phyloP scores from a whole-genome alignment of 2,329 filamentous ascomycete species.

The Stagonosporopsis tanaceti region DNA sequence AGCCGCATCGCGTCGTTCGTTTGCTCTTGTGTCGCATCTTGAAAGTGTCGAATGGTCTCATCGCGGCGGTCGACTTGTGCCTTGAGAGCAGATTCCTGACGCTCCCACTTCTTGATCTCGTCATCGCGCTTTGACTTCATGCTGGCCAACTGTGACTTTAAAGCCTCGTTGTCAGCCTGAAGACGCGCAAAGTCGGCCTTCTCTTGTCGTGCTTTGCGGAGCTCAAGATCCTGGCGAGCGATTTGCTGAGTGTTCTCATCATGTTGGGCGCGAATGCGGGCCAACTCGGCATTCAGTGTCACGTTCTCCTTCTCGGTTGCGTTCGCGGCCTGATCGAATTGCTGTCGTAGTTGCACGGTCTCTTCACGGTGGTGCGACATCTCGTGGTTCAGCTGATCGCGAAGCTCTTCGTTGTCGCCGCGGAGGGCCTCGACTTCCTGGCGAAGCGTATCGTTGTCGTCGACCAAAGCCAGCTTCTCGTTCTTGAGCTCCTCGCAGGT shows the following conservation, averaged over 20 bases:
- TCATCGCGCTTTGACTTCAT: slow-evolving; percentile 75
- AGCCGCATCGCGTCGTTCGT: slow-evolving; percentile 50
- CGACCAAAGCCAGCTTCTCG: slow-evolving; percentile 52
- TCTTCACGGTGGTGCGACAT: slow-evolving; percentile 46
- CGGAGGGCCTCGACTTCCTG: slow-evolving; percentile 47
- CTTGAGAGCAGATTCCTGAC: slow-evolving; percentile 44
- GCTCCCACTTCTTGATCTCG: slow-evolving; percentile 45
- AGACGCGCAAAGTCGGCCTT: slow-evolving; percentile 62
- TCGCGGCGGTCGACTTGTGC: slow-evolving; percentile 46
- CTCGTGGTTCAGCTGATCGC: slow-evolving; percentile 44
- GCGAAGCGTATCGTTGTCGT: slow-evolving; percentile 49
- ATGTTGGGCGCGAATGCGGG: slow-evolving; percentile 42
- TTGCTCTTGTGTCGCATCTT: slow-evolving; percentile 48
- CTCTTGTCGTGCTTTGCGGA: slow-evolving; percentile 47
- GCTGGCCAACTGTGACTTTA: slow-evolving; percentile 77
- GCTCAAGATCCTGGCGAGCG: slow-evolving; percentile 43
- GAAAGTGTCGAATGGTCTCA: slow-evolving; percentile 50
- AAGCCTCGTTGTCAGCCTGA: slow-evolving; percentile 71
- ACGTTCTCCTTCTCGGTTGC: slow-evolving; percentile 46
- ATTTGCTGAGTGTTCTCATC: slow-evolving; percentile 49
- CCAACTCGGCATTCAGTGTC: slow-evolving; percentile 44
- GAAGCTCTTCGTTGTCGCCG: slow-evolving; percentile 46
- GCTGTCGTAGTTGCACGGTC: slow-evolving; percentile 44
- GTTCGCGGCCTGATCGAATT: slow-evolving; percentile 45
- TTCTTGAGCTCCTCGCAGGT: slow-evolving; percentile 61